phyloP scores from a whole-genome alignment of 495 filamentous ascomycete genomes.

The Haplographium delicatum region DNA sequence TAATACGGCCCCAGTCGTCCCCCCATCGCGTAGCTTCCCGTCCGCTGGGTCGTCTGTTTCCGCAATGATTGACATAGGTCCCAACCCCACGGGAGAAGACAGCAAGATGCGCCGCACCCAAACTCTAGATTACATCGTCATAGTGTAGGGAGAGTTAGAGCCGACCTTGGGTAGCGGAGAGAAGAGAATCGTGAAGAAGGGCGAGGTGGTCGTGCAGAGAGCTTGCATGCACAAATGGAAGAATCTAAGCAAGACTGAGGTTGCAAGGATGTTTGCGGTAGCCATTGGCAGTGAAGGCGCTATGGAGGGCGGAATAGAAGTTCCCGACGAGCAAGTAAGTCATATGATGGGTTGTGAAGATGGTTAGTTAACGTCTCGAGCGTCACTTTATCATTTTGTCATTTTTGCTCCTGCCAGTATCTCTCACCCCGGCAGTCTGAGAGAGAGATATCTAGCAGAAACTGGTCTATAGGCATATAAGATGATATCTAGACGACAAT shows the following conservation, averaged over 20 bases:
- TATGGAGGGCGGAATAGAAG: slow-evolving; percentile 1
- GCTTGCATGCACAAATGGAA: slow-evolving; percentile 2
- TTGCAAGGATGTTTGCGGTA: not conserved
- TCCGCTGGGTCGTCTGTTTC: not conserved
- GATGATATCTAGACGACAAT: no score
- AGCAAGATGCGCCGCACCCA: slow-evolving; percentile 1
- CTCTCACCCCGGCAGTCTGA: no score
- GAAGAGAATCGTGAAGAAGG: not conserved
- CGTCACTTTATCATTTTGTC: no score
- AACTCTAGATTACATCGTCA: slow-evolving; percentile 1
- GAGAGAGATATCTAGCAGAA: no score
- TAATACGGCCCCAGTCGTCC: not conserved
- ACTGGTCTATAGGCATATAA: no score
- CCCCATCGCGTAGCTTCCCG: not conserved
- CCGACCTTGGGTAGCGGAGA: not conserved
- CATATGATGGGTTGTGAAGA: not conserved
- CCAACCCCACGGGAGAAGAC: not conserved
- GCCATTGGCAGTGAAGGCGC: not conserved
- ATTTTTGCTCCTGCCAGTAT: no score
- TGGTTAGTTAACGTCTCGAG: no score
- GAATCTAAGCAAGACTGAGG: slow-evolving; percentile 1
- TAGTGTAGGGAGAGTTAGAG: slow-evolving; percentile 6
- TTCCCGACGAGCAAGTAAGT: not conserved
- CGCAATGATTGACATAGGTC: not conserved
- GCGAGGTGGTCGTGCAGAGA: slow-evolving; percentile 6